Conservation (phyloP, 768 basidiomycete genomes). For the Suillus spraguei region DNA sequence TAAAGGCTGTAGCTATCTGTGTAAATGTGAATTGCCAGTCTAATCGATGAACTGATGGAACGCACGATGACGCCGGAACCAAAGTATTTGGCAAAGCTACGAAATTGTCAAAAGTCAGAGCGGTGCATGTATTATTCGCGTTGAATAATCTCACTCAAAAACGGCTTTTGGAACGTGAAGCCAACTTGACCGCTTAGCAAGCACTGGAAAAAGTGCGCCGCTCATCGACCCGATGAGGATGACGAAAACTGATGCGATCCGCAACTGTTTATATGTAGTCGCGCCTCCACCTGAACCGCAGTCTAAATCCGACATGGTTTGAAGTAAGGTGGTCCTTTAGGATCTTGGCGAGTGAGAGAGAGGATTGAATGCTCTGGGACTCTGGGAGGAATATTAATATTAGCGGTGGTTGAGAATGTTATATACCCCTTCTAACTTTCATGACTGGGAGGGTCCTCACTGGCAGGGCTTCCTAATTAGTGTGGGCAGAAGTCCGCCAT, state of each 20-base stretch:
- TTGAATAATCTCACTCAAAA: conserved; percentile 60
- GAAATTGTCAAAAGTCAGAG: conserved; percentile 17
- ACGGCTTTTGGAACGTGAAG: conserved; percentile 41
- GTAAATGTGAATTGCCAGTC: conserved; percentile 9
- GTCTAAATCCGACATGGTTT: conserved; percentile 26
- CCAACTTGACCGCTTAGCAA: conserved; percentile 54
- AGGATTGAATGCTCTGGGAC: background rate
- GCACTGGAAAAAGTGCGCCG: conserved; percentile 74
- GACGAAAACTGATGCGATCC: conserved; percentile 76
- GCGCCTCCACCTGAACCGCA: conserved; percentile 60
- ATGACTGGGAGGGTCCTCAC: conserved; percentile 8
- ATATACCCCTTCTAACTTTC: conserved; percentile 9
- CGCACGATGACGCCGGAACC: conserved; percentile 87
- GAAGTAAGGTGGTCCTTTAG: background rate
- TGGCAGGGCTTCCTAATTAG: too few species aligned
- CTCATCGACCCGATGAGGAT: conserved; percentile 59
- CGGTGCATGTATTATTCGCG: background rate
- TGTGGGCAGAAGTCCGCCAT: too few species aligned
- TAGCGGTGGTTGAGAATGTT: background rate
- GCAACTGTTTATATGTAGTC: conserved; percentile 49
- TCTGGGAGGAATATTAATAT: background rate
- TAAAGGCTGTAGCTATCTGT: conserved; percentile 89
- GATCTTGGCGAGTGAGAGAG: conserved; percentile 6
- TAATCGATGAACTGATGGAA: conserved; percentile 13
- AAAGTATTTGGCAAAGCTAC: conserved; percentile 86